A percentile compares a stretch with the other conserved stretches of the same genome.
phyloP scores from a whole-genome alignment of 2,329 filamentous ascomycete species.

The Fusarium sp. region DNA sequence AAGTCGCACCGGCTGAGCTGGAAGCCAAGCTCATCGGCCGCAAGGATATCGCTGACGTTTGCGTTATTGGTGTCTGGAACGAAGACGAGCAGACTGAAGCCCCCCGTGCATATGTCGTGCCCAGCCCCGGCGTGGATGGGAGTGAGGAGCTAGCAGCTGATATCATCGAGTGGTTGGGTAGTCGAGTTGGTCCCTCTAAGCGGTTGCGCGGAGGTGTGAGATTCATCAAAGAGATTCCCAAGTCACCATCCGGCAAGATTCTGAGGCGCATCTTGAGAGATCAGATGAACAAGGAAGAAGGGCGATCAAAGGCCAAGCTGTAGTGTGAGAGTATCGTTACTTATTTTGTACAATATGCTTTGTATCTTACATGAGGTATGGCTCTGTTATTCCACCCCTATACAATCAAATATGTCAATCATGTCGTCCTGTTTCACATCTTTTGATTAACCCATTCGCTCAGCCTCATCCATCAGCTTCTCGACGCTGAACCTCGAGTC shows the following conservation, averaged over 20 bases:
- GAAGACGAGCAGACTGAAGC: slow-evolving; percentile 72
- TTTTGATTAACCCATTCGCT: slow-evolving; percentile 71
- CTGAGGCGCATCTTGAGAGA: slow-evolving; percentile 61
- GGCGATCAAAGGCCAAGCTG: slow-evolving; percentile 48
- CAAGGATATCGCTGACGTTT: slow-evolving; percentile 65
- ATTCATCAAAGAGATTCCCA: slow-evolving; percentile 76
- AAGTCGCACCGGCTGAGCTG: slow-evolving; percentile 76
- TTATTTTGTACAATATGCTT: slow-evolving; percentile 10
- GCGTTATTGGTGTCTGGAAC: slow-evolving; percentile 71
- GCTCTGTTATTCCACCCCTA: neutral
- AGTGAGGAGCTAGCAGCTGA: slow-evolving; percentile 48
- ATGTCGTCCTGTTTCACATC: neutral
- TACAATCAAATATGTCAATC: neutral
- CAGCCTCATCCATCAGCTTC: slow-evolving; percentile 86
- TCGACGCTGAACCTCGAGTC: slow-evolving; percentile 85
- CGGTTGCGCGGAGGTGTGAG: slow-evolving; percentile 75
- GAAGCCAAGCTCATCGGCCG: slow-evolving; percentile 60
- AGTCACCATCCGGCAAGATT: slow-evolving; percentile 69
- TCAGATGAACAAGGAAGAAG: slow-evolving; percentile 50
- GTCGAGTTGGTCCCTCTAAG: slow-evolving; percentile 73
- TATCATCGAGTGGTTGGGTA: slow-evolving; percentile 55
- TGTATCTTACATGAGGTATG: slow-evolving; percentile 26
- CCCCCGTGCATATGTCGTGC: slow-evolving; percentile 61
- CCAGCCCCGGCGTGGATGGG: slow-evolving; percentile 49
- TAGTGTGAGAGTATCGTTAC: slow-evolving; percentile 31